Conservation (phyloP, 2,329 filamentous ascomycete species). For the Botryosphaeria dothidea region DNA sequence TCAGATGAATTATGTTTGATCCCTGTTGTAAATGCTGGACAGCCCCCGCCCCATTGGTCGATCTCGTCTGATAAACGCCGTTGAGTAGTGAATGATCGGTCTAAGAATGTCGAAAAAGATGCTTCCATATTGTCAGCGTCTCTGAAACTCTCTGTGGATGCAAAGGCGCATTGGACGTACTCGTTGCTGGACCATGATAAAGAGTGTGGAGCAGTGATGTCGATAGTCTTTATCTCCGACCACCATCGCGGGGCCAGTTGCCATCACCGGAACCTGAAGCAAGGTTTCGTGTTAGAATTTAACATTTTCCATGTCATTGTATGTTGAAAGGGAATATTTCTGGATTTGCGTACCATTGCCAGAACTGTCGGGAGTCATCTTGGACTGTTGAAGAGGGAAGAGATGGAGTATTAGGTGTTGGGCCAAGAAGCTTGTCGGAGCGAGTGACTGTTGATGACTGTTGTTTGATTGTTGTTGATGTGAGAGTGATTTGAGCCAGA, state of each 20-base stretch:
- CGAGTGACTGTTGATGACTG: background rate
- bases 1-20: too few species aligned
- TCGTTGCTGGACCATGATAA: background rate
- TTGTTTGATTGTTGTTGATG: background rate
- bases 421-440: background rate
- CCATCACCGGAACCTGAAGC: background rate
- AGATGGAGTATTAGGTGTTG: too few species aligned
- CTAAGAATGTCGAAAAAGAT: background rate
- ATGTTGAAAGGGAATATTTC: too few species aligned
- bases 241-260: constrained; percentile 1
- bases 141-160: background rate
- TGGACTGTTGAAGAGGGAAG: background rate
- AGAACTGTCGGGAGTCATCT: background rate
- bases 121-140: background rate
- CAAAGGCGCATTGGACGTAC: background rate
- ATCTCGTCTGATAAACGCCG: background rate
- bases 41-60: background rate
- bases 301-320: background rate
- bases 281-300: background rate
- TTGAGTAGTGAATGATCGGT: background rate
- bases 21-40: background rate
- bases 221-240: background rate
- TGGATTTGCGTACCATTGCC: background rate
- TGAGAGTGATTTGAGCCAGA: background rate
- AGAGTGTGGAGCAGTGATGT: background rate